Evolutionary conservation across 768 basidiomycete species (phyloP).

Genomic region (Hygrophorus russula): DNA sequence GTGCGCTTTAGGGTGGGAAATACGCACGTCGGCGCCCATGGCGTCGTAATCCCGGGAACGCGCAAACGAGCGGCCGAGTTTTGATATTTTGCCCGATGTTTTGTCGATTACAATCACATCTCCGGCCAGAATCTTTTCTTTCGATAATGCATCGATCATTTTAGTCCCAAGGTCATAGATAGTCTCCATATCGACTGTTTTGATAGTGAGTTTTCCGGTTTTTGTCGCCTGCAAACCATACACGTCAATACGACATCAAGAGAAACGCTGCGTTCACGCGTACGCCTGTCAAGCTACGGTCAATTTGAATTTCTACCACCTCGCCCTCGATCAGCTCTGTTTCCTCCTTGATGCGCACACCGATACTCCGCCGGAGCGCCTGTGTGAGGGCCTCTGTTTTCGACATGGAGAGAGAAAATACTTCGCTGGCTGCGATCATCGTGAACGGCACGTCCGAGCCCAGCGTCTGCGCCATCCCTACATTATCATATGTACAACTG

Average conservation of each 20-base stretch:
- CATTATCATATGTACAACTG: too few relatives aligned
- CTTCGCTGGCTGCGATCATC: constrained; percentile 95
- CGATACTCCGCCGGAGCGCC: constrained; percentile 91
- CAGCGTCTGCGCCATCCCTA: constrained; percentile 93
- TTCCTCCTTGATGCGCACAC: constrained; percentile 95
- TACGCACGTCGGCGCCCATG: constrained; percentile 93
- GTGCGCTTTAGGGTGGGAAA: background rate
- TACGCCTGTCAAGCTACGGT: constrained; percentile 92
- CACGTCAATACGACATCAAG: background rate
- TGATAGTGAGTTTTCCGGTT: constrained; percentile 94
- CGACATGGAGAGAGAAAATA: constrained; percentile 96
- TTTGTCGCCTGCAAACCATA: constrained; percentile 70
- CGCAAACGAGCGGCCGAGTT: constrained; percentile 95
- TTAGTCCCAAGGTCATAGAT: constrained; percentile 97
- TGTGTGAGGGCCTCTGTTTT: constrained; percentile 98
- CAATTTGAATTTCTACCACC: constrained; percentile 97
- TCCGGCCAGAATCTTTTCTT: constrained; percentile 92
- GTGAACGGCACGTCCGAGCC: constrained; percentile 96
- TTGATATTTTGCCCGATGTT: constrained; percentile 91
- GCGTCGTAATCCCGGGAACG: constrained; percentile 96
- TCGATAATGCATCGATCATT: constrained; percentile 97
- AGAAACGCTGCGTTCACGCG: constrained; percentile 13
- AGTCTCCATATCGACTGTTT: constrained; percentile 99
- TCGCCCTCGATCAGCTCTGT: constrained; percentile 97
- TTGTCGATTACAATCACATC: constrained; percentile 98